Conservation (phyloP, 805 yeast species). For the Ogataea sp. region DNA sequence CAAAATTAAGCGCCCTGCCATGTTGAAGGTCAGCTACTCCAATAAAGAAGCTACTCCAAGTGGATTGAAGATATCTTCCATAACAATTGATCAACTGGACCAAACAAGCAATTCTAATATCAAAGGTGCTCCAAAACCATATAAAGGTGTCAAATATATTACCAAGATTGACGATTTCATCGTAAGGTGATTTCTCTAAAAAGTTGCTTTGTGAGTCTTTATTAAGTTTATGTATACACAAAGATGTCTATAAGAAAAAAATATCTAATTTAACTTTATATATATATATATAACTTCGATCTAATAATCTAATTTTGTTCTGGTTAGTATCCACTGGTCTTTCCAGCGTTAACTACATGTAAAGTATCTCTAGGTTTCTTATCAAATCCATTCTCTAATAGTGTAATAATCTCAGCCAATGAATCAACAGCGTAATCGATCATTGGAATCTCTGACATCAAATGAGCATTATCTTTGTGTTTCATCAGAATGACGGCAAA, state of each 20-base stretch:
- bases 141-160: constrained; percentile 83
- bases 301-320: no score
- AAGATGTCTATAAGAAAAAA: no score
- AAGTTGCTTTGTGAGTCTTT: no score
- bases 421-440: constrained; percentile 29
- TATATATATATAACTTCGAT: no score
- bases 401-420: constrained; percentile 27
- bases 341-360: not conserved
- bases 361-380: constrained; percentile 6
- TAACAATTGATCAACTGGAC: constrained; percentile 44
- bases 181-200: constrained; percentile 20
- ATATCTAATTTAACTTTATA: no score
- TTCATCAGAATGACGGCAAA: constrained; percentile 45
- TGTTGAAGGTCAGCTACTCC: constrained; percentile 42
- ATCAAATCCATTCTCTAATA: constrained; percentile 29
- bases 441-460: constrained; percentile 28
- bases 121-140: no score
- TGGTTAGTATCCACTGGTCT: not conserved
- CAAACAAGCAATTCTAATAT: no score
- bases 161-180: constrained; percentile 56
- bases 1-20: constrained; percentile 28
- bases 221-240: not conserved
- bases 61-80: constrained; percentile 59
- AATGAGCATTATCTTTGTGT: constrained; percentile 40
- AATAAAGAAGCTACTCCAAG: constrained; percentile 70